These are phyloP conservation scores for Phytophthora pisi DNA, from an alignment of 352 stramenopile genomes.

Conservation along the genomic window DNA sequence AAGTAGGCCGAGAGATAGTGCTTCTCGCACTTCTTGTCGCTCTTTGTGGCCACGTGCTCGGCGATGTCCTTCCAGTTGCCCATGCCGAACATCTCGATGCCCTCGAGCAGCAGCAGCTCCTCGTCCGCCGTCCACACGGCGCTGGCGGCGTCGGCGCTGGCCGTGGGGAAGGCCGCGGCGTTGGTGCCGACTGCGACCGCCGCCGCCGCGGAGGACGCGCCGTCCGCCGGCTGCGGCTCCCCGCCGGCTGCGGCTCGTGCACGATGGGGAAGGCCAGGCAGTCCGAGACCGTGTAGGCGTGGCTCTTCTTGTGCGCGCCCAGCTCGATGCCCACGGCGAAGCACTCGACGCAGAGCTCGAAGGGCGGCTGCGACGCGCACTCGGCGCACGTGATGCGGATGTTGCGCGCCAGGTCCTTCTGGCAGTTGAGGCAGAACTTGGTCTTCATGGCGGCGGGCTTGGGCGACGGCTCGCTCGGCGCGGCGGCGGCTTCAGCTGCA, in stretches of 20 bases:
- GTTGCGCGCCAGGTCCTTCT: conserved; percentile 84
- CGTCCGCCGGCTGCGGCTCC: conserved; percentile 37
- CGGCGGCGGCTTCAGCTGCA: not conserved
- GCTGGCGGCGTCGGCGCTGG: conserved; percentile 12
- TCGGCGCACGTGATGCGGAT: conserved; percentile 88
- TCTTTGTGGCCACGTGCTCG: conserved; percentile 86
- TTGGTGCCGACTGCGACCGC: conserved; percentile 29
- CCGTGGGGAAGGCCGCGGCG: conserved; percentile 16
- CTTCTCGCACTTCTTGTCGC: conserved; percentile 88
- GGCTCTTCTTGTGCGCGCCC: conserved; percentile 80
- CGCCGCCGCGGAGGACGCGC: not conserved
- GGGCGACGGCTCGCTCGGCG: conserved; percentile 1
- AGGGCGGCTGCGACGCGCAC: conserved; percentile 53
- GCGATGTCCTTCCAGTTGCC: conserved; percentile 97
- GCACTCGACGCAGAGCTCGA: conserved; percentile 95
- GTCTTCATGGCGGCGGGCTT: conserved; percentile 54
- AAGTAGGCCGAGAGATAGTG: conserved; percentile 90
- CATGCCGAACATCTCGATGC: conserved; percentile 95
- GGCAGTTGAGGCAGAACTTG: conserved; percentile 87
- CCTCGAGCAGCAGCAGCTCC: conserved; percentile 96
- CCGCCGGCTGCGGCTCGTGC: conserved; percentile 35
- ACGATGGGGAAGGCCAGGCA: conserved; percentile 82
- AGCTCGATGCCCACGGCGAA: conserved; percentile 89
- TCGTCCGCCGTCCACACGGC: conserved; percentile 94
- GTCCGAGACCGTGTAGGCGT: conserved; percentile 84